Conservation (phyloP, 768 basidiomycete species). For the Auricularia cornea region DNA sequence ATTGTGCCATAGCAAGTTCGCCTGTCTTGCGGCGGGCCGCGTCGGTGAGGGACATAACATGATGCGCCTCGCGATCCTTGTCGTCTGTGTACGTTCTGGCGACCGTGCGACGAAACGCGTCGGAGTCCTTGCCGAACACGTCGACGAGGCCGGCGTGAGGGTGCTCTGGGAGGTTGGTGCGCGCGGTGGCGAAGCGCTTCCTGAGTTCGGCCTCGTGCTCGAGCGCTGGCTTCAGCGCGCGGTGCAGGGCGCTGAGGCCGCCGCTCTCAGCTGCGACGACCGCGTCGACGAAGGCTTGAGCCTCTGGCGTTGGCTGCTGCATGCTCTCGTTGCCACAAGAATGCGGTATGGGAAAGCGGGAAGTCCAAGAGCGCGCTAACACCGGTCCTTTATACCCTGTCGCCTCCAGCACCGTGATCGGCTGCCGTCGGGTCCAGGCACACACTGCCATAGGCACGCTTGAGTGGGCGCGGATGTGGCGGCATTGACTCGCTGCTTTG, state of each 20-base stretch:
- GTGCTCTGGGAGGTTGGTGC: conserved; percentile 36
- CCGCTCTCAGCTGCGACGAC: background rate
- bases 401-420: too few relatives aligned
- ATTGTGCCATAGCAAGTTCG: conserved; percentile 37
- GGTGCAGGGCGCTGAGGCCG: background rate
- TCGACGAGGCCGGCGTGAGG: conserved; percentile 53
- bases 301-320: background rate
- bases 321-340: too few relatives aligned
- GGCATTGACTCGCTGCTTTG: too few relatives aligned
- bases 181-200: conserved; percentile 48
- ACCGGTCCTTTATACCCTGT: background rate
- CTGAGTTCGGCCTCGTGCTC: conserved; percentile 50
- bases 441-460: too few relatives aligned
- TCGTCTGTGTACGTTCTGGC: conserved; percentile 40
- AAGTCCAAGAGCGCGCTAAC: background rate
- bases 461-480: too few relatives aligned
- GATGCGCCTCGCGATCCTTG: conserved; percentile 36
- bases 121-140: conserved; percentile 40
- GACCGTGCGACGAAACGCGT: conserved; percentile 39
- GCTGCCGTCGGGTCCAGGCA: too few relatives aligned
- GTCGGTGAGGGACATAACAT: conserved; percentile 46
- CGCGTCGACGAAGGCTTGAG: background rate
- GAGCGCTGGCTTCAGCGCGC: conserved; percentile 41
- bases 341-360: background rate
- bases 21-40: conserved; percentile 41